Percentiles rank a stretch among this genome's conserved stretches.
Evolutionary conservation across 345 rosid species (phyloP).

Genomic region (Citrus unshiu): DNA sequence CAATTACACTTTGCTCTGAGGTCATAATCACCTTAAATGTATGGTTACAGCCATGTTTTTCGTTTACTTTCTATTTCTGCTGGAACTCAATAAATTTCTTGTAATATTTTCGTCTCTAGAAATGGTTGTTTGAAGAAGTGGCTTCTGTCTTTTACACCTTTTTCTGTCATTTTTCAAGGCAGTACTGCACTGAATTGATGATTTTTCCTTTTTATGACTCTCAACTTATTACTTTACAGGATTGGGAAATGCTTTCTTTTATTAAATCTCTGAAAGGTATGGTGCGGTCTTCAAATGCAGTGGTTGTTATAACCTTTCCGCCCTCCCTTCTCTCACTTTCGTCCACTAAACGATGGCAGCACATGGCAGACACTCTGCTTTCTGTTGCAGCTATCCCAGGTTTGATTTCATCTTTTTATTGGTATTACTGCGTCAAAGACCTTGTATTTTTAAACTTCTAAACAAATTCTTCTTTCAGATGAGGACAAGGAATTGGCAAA

Average conservation of each 20-base stretch:
- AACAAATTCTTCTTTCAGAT: slow-evolving; percentile 34
- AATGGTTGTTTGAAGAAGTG: neutral
- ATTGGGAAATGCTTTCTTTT: slow-evolving; percentile 82
- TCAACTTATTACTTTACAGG: slow-evolving; percentile 39
- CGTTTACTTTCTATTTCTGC: neutral
- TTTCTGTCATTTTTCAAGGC: neutral
- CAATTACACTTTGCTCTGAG: slow-evolving; percentile 4
- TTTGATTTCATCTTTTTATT: slow-evolving; percentile 16
- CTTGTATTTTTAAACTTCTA: slow-evolving; percentile 8
- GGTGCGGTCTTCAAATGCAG: slow-evolving; percentile 73
- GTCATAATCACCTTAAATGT: slow-evolving; percentile 11
- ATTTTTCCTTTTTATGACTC: neutral
- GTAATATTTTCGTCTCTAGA: neutral
- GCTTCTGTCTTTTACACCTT: neutral
- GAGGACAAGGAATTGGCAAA: slow-evolving; percentile 78
- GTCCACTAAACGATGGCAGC: slow-evolving; percentile 73
- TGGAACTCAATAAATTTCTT: neutral
- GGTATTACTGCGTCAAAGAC: neutral
- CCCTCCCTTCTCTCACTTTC: slow-evolving; percentile 70
- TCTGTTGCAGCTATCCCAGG: slow-evolving; percentile 91
- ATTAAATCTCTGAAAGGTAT: slow-evolving; percentile 73
- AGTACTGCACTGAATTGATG: neutral
- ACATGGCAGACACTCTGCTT: slow-evolving; percentile 80
- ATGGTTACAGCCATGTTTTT: neutral
- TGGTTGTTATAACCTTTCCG: slow-evolving; percentile 72